Base-by-base conservation (phyloP, 2,329 filamentous ascomycete genomes). In the Scedosporium boydii region DNA sequence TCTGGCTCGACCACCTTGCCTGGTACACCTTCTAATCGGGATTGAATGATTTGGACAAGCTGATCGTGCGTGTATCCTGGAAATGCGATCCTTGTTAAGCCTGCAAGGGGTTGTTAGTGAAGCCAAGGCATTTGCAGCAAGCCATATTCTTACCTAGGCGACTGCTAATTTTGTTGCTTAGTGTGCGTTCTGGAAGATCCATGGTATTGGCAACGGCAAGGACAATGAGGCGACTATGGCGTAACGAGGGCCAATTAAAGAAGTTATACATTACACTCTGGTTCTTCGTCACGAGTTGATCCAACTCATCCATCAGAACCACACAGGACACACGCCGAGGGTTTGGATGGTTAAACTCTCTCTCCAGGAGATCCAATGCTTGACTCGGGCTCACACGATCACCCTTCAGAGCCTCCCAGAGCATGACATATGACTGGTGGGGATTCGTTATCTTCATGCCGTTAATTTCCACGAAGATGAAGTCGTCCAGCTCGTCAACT, bases 261-360 rank as follows among this genome's bases (percentile, higher is more conserved):
- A 99, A 99, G 75, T 99, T 99, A 78, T 99, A 99, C 95, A 99
- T 99, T 76, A 99, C 95, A n/a, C 91, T 93, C 74, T 99, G 96
- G 70, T 96, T 98, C 71, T 93, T 95, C 12, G 95, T 99, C 4
- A 99, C 96, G 6, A 99, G 84, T 75, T 99, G 95, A 72, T 99
- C 95, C 58, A 99, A 82, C 75, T 99, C 95, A 70, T 99, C 95
- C 95, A 99, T 99, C 59, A 99, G 78, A 2, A 99, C 95, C 14
- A 99, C 95, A 71, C 93, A 98, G 1, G 96, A 95, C 5, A 96
- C 91, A 64, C 95, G 85, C 59, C 95, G 85, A 26, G 95, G 95
- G 64, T 89, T 96, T 0, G 96, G 95, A 64, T 93, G 88, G 63
- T 86, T 93, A 72, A 99, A 99, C 72, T 99, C 95, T 61, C 90